These are phyloP conservation scores for Sporothrix humicola DNA, from an alignment of 2,329 filamentous ascomycete genomes.

Conservation along the genomic window DNA sequence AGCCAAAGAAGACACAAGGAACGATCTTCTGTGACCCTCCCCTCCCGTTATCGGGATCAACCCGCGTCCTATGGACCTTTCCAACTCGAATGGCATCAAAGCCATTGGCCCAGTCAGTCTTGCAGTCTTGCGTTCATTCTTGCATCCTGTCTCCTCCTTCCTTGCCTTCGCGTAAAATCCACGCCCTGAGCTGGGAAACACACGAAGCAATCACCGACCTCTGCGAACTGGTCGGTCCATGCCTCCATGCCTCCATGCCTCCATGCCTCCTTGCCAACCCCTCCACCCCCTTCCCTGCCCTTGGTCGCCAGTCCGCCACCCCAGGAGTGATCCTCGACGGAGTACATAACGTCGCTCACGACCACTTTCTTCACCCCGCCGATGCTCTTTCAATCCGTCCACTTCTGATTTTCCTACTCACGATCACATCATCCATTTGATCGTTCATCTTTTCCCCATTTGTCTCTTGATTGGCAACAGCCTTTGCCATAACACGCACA, in stretches of 20 bases:
- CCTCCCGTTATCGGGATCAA: slow-evolving; percentile 37
- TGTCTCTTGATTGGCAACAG: neutral
- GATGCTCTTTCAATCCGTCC: slow-evolving; percentile 15
- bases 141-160: slow-evolving; percentile 17
- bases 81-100: slow-evolving; percentile 31
- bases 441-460: slow-evolving; percentile 10
- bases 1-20: slow-evolving; percentile 3
- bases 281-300: slow-evolving; percentile 20
- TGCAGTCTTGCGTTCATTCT: neutral
- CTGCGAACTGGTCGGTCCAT: slow-evolving; percentile 1
- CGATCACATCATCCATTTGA: slow-evolving; percentile 17
- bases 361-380: slow-evolving; percentile 35
- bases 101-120: slow-evolving; percentile 22
- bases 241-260: too few relatives aligned
- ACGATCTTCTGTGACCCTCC: slow-evolving; percentile 31
- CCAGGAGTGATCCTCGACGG: slow-evolving; percentile 34
- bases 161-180: slow-evolving; percentile 25
- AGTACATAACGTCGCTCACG: slow-evolving; percentile 39
- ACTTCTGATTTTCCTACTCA: slow-evolving; percentile 13
- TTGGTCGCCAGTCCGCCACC: slow-evolving; percentile 2
- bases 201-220: slow-evolving; percentile 21
- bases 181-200: slow-evolving; percentile 24
- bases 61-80: slow-evolving; percentile 30
- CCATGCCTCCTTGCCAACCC: neutral
- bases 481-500: neutral